Conservation (phyloP, 2,329 filamentous ascomycete genomes). For the Paecilomyces sp. region DNA sequence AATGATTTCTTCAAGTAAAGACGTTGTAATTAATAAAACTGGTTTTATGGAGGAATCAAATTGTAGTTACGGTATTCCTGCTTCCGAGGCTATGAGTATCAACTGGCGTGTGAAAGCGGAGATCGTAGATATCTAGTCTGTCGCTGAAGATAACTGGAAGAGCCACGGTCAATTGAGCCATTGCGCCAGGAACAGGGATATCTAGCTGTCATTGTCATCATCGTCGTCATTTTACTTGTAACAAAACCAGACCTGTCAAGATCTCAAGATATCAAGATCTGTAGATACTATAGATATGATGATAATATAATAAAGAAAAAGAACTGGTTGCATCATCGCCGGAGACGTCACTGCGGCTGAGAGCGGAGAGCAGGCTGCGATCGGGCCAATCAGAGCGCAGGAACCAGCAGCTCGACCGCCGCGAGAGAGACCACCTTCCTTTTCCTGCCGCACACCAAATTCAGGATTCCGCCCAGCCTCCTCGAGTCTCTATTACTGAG, state of each 20-base stretch:
- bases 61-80: too few relatives aligned
- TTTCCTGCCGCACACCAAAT: slow-evolving; percentile 1
- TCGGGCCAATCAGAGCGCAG: slow-evolving; percentile 4
- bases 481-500: too few relatives aligned
- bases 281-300: too few relatives aligned
- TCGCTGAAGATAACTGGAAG: too few relatives aligned
- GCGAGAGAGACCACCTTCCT: slow-evolving; percentile 1
- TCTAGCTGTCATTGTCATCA: too few relatives aligned
- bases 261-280: too few relatives aligned
- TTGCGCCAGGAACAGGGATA: not conserved
- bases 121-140: not conserved
- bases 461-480: not conserved
- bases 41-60: too few relatives aligned
- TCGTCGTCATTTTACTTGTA: too few relatives aligned
- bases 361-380: not conserved
- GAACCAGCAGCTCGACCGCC: not conserved
- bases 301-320: not conserved
- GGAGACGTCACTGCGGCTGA: slow-evolving; percentile 11
- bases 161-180: not conserved
- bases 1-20: not conserved
- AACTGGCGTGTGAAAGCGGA: not conserved
- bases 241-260: too few relatives aligned
- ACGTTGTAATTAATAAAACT: too few relatives aligned
- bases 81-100: not conserved
- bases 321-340: not conserved